A percentile compares a stretch with the other conserved stretches of the same genome.
phyloP scores from a whole-genome alignment of 2,329 filamentous ascomycete genomes.

The Botrytis deweyae region DNA sequence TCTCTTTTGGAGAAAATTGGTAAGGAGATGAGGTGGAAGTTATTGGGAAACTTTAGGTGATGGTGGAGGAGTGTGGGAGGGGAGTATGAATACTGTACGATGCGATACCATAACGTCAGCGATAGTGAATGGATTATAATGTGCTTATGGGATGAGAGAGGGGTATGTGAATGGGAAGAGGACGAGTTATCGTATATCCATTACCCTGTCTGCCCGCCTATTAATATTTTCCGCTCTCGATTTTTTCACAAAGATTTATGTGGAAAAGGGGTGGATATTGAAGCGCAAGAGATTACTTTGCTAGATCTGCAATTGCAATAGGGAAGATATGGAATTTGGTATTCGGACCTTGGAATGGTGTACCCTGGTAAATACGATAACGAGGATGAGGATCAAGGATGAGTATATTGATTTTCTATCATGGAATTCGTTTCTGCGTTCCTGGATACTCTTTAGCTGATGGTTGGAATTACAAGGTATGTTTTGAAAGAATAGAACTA shows the following conservation, averaged over 20 bases:
- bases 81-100: not conserved
- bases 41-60: too few species aligned
- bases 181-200: not conserved
- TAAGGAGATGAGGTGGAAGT: not conserved
- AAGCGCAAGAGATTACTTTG: not conserved
- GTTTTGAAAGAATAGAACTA: accelerated
- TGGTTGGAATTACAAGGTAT: not conserved
- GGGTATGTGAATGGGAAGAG: not conserved
- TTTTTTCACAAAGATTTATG: not conserved
- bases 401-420: not conserved
- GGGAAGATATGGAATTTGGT: not conserved
- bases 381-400: not conserved
- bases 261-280: not conserved
- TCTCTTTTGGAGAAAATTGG: not conserved
- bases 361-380: not conserved
- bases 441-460: not conserved
- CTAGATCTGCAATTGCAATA: not conserved
- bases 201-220: not conserved
- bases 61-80: not conserved
- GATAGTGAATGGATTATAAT: too few species aligned
- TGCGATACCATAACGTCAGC: accelerated
- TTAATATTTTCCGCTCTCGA: not conserved
- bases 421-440: not conserved
- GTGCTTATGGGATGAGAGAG: not conserved
- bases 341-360: not conserved